Percentiles rank a stretch among this genome's conserved stretches.
Conservation (phyloP, 257 asterid species). For the Voacanga thouarsii region DNA sequence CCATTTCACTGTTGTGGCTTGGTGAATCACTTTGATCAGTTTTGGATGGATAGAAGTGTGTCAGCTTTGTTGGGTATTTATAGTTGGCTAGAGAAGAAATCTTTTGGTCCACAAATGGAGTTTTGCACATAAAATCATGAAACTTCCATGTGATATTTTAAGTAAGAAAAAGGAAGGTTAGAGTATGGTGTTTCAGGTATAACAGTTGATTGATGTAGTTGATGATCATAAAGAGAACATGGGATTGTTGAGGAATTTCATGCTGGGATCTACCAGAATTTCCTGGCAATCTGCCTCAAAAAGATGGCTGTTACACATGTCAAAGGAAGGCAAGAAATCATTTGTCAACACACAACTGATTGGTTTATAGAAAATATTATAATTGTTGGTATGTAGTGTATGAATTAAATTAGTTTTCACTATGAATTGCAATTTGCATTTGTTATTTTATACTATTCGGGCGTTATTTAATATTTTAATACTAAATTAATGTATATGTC, state of each 20-base stretch:
- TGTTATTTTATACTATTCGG: no score
- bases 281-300: not conserved
- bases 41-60: not conserved
- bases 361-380: no score
- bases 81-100: not conserved
- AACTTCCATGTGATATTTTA: not conserved
- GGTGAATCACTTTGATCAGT: not conserved
- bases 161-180: not conserved
- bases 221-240: not conserved
- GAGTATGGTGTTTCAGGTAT: not conserved
- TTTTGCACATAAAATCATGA: constrained; percentile 8
- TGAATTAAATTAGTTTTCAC: no score
- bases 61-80: not conserved
- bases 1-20: not conserved
- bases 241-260: not conserved
- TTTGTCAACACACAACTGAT: no score
- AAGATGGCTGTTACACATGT: not conserved
- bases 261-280: constrained; percentile 8
- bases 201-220: not conserved
- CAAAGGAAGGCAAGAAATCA: not conserved
- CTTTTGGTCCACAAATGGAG: constrained; percentile 2
- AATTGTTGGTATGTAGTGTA: no score
- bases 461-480: no score
- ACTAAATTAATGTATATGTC: no score
- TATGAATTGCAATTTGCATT: no score